A percentile compares a stretch with the other conserved stretches of the same genome.
Evolutionary conservation across 305 asterid species (phyloP).

Genomic region (Caryopteris hybrid): DNA sequence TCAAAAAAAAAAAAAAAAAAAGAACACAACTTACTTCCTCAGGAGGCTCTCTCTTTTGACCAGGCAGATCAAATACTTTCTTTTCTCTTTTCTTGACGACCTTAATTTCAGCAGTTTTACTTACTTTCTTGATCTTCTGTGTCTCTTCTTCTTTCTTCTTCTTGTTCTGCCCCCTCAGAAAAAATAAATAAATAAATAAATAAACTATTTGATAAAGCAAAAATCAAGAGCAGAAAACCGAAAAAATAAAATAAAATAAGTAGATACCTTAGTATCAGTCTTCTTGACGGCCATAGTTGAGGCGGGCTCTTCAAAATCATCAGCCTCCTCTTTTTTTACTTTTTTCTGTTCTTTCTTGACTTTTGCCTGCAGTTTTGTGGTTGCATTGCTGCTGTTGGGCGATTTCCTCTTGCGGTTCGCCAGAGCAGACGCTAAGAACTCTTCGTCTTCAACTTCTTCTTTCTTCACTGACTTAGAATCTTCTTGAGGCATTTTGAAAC

Average conservation of each 20-base stretch:
- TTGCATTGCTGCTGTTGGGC: slow-evolving; percentile 31
- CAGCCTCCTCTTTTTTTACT: slow-evolving; percentile 37
- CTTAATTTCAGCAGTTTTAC: slow-evolving; percentile 28
- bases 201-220: no score
- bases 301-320: slow-evolving; percentile 41
- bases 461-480: slow-evolving; percentile 38
- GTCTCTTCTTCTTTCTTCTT: slow-evolving; percentile 38
- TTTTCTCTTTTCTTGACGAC: slow-evolving; percentile 51
- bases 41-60: slow-evolving; percentile 87
- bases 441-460: slow-evolving; percentile 36
- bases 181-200: background rate
- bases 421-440: slow-evolving; percentile 30
- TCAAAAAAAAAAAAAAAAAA: background rate
- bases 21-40: slow-evolving; percentile 49
- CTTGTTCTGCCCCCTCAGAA: slow-evolving; percentile 23
- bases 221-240: no score
- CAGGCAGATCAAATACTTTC: slow-evolving; percentile 73
- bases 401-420: slow-evolving; percentile 32
- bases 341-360: slow-evolving; percentile 36
- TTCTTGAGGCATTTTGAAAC: slow-evolving; percentile 34
- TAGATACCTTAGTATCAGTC: slow-evolving; percentile 29
- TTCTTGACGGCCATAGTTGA: slow-evolving; percentile 30
- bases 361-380: slow-evolving; percentile 30
- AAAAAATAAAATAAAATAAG: no score
- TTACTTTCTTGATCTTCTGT: slow-evolving; percentile 33